Evolutionary conservation across 139 green algal species (phyloP).

Genomic region (Chlorella vulgaris): DNA sequence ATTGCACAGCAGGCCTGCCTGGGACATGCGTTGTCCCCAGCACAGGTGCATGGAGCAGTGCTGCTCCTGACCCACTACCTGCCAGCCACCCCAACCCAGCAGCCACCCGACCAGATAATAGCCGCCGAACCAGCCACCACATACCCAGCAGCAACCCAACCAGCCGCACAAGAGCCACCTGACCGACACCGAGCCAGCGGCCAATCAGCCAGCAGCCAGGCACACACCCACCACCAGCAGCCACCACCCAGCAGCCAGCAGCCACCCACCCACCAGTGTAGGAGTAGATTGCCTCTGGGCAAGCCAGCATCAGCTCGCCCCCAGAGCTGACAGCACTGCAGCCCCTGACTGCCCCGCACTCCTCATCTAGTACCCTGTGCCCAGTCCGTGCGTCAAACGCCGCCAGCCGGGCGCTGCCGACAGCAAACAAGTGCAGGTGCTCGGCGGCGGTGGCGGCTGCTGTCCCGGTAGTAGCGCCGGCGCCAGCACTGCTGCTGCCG

Average conservation of each 20-base stretch:
- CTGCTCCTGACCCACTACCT: not conserved
- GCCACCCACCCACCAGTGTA: constrained; percentile 53
- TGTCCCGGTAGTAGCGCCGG: not conserved
- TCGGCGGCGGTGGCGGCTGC: not conserved
- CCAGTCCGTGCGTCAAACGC: constrained; percentile 26
- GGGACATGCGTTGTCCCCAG: not conserved
- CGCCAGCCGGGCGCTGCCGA: constrained; percentile 41
- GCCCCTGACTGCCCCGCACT: constrained; percentile 33
- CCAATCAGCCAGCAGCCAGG: no score
- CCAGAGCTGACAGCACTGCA: constrained; percentile 33
- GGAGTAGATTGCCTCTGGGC: constrained; percentile 78
- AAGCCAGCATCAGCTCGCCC: constrained; percentile 59
- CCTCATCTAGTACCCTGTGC: constrained; percentile 61
- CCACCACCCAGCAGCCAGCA: no score
- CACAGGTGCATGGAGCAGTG: not conserved
- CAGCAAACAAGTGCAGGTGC: constrained; percentile 62
- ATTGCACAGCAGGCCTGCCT: no score
- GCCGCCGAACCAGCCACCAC: no score
- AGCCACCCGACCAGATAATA: no score
- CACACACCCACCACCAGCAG: no score
- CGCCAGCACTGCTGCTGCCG: no score
- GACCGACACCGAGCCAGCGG: no score
- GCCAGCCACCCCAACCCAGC: no score
- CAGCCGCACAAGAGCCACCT: no score
- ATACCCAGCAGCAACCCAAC: no score